Evolutionary conservation across 257 asterid genomes (phyloP).

Genomic region (Petunia secreta): DNA sequence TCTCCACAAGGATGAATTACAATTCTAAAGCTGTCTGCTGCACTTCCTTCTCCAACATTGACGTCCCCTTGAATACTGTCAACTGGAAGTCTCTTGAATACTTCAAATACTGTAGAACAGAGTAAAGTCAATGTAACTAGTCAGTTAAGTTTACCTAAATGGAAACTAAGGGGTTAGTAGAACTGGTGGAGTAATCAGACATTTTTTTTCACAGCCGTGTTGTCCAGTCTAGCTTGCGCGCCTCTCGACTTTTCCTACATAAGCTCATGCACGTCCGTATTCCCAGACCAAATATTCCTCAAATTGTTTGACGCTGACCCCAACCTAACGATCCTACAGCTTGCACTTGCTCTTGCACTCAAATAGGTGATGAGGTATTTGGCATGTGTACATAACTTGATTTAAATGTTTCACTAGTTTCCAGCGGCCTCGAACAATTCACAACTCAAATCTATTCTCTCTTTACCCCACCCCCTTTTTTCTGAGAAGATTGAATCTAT

Average conservation of each 20-base stretch:
- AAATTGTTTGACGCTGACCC: neutral
- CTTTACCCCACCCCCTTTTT: neutral
- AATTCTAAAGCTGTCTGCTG: slow-evolving; percentile 34
- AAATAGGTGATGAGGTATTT: neutral
- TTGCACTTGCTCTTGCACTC: neutral
- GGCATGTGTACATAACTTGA: neutral
- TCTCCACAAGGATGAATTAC: neutral
- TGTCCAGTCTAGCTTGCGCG: neutral
- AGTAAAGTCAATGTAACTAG: neutral
- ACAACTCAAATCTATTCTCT: slow-evolving; percentile 13
- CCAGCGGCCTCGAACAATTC: neutral
- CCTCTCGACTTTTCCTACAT: neutral
- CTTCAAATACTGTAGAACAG: slow-evolving; percentile 33
- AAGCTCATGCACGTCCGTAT: neutral
- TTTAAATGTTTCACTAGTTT: neutral
- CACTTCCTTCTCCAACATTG: slow-evolving; percentile 85
- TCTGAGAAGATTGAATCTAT: neutral
- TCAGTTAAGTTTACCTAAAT: neutral
- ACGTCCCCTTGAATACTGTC: slow-evolving; percentile 83
- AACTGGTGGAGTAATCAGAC: neutral
- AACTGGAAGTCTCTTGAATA: slow-evolving; percentile 78
- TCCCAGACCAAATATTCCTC: slow-evolving; percentile 3
- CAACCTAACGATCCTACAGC: slow-evolving; percentile 18
- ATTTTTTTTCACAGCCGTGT: neutral
- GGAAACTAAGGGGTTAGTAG: neutral